Base-by-base conservation (phyloP, 306 rosid genomes). In the Castanea sativa region DNA sequence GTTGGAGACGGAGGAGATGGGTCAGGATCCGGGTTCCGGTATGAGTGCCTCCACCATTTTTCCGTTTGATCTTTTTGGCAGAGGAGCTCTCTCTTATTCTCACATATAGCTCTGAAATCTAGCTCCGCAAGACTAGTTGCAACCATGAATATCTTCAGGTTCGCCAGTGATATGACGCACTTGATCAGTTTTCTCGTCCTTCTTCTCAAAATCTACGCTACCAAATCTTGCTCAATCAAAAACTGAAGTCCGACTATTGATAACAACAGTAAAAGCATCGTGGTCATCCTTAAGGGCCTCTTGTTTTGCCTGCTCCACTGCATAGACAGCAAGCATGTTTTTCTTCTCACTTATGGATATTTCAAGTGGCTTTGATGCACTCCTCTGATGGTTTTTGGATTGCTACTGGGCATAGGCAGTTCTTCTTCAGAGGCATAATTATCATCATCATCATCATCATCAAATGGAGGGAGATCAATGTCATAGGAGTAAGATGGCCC, bases 261-360 rank as follows among this genome's bases (percentile, higher is more conserved):
- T 88, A 52, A 89, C 90, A 59, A 91, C 92, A 69, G 92, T 89
- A 82, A 91, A 91, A 68, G 95, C 95, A 87, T 91, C 91, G 23
- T 79, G 92, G 69, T 91, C 92, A 64, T 91, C 91, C 77, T 65
- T 88, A 58, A 90, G 88, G 73, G 88, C 94, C 55, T 87, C 91
- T 76, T 73, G 67, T 83, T 84, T 88, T 55, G 91, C 91, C 71
- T 68, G 89, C 76, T 86, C 88, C 41, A 68, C 82, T 33, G 83
- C 86, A 65, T 85, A 55, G 30, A 90, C 87, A 43, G 88, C 91
- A 78, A 88, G 76, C 78, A 83, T 25, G 30, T 88, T 89, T 90
- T 79, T 89, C 88, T 88, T 88, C 2, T 80, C 88, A 9, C 87
- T 79, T 18, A 84, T 57, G 21, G 87, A 73, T 35, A 80, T 83